Evolutionary conservation across 2,329 filamentous ascomycete genomes (phyloP).

Genomic region (Fusarium citri): DNA sequence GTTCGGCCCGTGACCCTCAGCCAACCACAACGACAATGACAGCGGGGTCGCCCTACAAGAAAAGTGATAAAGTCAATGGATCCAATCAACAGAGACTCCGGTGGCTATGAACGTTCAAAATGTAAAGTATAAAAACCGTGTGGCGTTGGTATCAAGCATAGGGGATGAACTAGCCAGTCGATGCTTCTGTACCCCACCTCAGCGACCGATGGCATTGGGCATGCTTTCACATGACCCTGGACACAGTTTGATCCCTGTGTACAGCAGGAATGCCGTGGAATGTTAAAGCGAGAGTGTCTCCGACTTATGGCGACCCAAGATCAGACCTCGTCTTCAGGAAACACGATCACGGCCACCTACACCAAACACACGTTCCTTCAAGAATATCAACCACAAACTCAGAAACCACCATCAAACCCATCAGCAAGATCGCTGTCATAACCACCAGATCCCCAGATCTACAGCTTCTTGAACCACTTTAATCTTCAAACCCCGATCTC

Average conservation of each 20-base stretch:
- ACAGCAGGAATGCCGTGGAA: background rate
- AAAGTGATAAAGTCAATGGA: background rate
- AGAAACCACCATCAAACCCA: too few species aligned
- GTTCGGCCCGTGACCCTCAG: background rate
- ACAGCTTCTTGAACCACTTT: background rate
- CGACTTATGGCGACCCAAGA: background rate
- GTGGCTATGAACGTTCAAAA: too few species aligned
- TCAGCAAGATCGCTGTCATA: background rate
- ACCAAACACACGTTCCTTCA: background rate
- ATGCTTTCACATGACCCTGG: background rate
- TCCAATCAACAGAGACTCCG: background rate
- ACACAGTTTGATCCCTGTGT: too few species aligned
- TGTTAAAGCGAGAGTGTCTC: background rate
- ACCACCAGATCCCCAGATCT: too few species aligned
- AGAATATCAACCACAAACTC: too few species aligned
- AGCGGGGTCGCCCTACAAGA: fast-evolving
- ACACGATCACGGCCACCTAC: background rate
- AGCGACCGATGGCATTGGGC: fast-evolving
- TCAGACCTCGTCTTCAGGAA: background rate
- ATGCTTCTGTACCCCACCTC: background rate
- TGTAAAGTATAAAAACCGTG: background rate
- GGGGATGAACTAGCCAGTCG: background rate
- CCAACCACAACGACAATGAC: background rate
- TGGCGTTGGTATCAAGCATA: background rate
- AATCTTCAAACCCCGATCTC: background rate